Percentiles rank a stretch among this genome's conserved stretches.
Conservation (phyloP, 2,329 filamentous ascomycete genomes). For the Zymoseptoria pseudotritici region DNA sequence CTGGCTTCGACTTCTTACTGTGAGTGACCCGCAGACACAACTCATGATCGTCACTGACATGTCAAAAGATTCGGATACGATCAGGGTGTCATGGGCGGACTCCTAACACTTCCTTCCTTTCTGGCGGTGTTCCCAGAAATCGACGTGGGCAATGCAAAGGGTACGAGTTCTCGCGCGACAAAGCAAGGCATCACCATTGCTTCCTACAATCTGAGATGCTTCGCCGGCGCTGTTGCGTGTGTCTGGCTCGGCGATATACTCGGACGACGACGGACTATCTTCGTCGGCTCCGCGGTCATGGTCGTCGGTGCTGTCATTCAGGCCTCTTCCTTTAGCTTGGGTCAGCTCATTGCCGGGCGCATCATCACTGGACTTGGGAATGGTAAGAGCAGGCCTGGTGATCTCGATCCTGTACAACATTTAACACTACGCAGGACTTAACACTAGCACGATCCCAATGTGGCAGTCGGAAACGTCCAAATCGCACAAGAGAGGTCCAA, state of each 20-base stretch:
- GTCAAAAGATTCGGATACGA: constrained; percentile 5
- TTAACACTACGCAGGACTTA: constrained; percentile 44
- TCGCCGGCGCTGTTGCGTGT: constrained; percentile 42
- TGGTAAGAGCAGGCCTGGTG: constrained; percentile 47
- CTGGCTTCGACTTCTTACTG: constrained; percentile 34
- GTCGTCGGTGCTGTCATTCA: constrained; percentile 54
- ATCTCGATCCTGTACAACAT: constrained; percentile 38
- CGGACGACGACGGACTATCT: constrained; percentile 46
- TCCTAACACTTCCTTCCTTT: constrained; percentile 37
- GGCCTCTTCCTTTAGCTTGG: constrained; percentile 41
- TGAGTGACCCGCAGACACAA: neutral
- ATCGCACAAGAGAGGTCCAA: constrained; percentile 32
- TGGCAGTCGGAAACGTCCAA: constrained; percentile 47
- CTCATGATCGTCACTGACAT: constrained; percentile 1
- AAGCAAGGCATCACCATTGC: constrained; percentile 14
- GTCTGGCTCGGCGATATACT: constrained; percentile 46
- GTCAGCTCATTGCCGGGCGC: constrained; percentile 42
- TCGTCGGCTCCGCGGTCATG: constrained; percentile 43
- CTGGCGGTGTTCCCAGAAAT: constrained; percentile 37
- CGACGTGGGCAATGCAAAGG: constrained; percentile 17
- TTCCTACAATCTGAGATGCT: constrained; percentile 38
- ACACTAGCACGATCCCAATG: constrained; percentile 39
- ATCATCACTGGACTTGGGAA: constrained; percentile 48
- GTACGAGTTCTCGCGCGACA: constrained; percentile 8
- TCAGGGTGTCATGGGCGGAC: constrained; percentile 36